Evolutionary conservation across 2,329 filamentous ascomycete species (phyloP).

Genomic region (Curvularia eragrostidis): DNA sequence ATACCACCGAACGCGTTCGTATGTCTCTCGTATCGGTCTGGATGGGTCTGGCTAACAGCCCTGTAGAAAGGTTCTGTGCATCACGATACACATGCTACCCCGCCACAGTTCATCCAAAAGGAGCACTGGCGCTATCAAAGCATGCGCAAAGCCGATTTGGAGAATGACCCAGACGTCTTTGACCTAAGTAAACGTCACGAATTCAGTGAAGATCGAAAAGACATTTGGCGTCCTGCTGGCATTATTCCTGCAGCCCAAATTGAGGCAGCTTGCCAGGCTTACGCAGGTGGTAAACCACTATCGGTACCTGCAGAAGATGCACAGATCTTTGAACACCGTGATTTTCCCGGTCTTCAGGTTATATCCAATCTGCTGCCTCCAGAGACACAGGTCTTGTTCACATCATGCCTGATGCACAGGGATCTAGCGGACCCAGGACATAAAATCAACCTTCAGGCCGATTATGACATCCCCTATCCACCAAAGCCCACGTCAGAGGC

Average conservation of each 20-base stretch:
- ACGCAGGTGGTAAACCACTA: conserved; percentile 38
- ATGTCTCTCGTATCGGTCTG: conserved; percentile 30
- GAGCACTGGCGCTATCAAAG: conserved; percentile 63
- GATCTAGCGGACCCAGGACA: conserved; percentile 77
- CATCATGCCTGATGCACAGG: conserved; percentile 77
- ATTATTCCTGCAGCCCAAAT: conserved; percentile 38
- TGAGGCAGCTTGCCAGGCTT: conserved; percentile 40
- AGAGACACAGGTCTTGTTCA: conserved; percentile 71
- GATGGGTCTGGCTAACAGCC: conserved; percentile 33
- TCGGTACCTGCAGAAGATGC: conserved; percentile 32
- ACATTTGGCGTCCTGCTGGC: conserved; percentile 38
- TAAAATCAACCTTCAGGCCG: conserved; percentile 85
- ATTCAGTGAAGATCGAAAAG: conserved; percentile 45
- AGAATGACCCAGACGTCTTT: conserved; percentile 56
- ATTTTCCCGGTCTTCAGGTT: conserved; percentile 69
- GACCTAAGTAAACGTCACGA: conserved; percentile 43
- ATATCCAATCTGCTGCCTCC: conserved; percentile 76
- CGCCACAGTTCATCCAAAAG: conserved; percentile 45
- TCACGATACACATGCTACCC: conserved; percentile 47
- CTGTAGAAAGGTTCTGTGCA: conserved; percentile 37
- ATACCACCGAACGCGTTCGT: conserved; percentile 40
- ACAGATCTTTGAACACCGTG: conserved; percentile 45
- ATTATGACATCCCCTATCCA: conserved; percentile 73
- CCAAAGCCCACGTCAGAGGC: conserved; percentile 45
- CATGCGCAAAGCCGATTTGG: conserved; percentile 60